Conservation (phyloP, 1,284 basidiomycete genomes). For the Ustilago tritici region DNA sequence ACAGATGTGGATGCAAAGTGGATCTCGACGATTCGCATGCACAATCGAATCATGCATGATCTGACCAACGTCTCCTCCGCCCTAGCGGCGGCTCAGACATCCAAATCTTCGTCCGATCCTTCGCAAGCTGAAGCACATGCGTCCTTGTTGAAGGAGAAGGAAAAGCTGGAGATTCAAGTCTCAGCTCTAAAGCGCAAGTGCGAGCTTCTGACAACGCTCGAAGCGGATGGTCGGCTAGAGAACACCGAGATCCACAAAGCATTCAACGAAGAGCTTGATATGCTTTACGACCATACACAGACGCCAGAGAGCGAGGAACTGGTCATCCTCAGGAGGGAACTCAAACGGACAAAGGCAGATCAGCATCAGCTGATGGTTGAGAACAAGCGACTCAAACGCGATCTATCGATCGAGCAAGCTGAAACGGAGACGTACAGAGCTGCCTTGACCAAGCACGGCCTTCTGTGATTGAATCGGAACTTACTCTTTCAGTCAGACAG, state of each 20-base stretch:
- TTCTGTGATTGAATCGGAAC: slow-evolving; percentile 16
- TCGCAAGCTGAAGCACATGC: background rate
- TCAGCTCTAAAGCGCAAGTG: slow-evolving; percentile 55
- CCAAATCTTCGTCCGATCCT: background rate
- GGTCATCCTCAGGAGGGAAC: slow-evolving; percentile 42
- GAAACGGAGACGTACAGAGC: slow-evolving; percentile 26
- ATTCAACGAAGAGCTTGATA: slow-evolving; percentile 68
- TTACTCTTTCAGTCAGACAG: background rate
- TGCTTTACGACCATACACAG: slow-evolving; percentile 64
- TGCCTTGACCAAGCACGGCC: slow-evolving; percentile 33
- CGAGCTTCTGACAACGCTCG: slow-evolving; percentile 60
- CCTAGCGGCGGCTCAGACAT: slow-evolving; percentile 2
- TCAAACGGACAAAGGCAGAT: slow-evolving; percentile 53
- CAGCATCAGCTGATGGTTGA: slow-evolving; percentile 46
- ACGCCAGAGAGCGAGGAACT: slow-evolving; percentile 59
- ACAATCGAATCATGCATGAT: slow-evolving; percentile 44
- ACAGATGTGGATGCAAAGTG: slow-evolving; percentile 31
- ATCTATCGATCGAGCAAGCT: slow-evolving; percentile 35
- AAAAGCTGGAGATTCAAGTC: slow-evolving; percentile 45
- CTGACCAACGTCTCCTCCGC: slow-evolving; percentile 11
- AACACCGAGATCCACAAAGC: slow-evolving; percentile 68
- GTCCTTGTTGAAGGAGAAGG: slow-evolving; percentile 16
- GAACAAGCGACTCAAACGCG: slow-evolving; percentile 49
- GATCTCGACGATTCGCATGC: slow-evolving; percentile 45
- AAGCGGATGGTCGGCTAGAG: slow-evolving; percentile 65